These are phyloP conservation scores for Amauroascus verrucosus DNA, from an alignment of 2,329 filamentous ascomycete genomes.

Conservation along the genomic window DNA sequence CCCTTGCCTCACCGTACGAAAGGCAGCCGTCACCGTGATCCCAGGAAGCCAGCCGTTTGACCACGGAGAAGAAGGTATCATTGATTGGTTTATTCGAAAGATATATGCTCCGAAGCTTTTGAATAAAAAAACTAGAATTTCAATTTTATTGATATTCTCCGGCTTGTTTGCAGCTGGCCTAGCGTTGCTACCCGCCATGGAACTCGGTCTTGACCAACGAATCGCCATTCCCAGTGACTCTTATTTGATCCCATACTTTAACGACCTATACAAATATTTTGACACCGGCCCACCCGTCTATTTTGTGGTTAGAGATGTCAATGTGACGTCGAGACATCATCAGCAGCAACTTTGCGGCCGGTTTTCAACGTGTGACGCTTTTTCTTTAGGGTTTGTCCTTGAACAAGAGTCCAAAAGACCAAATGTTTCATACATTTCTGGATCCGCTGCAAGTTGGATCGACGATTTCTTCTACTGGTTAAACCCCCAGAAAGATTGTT, in stretches of 20 bases:
- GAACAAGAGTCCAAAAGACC: conserved; percentile 90
- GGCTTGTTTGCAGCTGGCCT: conserved; percentile 78
- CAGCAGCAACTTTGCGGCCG: conserved; percentile 84
- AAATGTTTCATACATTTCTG: conserved; percentile 75
- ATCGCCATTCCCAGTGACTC: conserved; percentile 90
- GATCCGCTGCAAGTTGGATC: conserved; percentile 87
- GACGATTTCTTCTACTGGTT: conserved; percentile 96
- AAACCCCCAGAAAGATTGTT: conserved; percentile 75
- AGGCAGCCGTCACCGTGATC: conserved; percentile 55
- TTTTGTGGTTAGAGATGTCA: conserved; percentile 76
- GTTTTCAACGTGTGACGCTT: conserved; percentile 76
- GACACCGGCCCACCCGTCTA: conserved; percentile 89
- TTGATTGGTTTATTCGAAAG: conserved; percentile 85
- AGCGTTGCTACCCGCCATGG: conserved; percentile 70
- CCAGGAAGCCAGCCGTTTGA: conserved; percentile 60
- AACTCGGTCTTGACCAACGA: conserved; percentile 85
- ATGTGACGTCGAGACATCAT: conserved; percentile 61
- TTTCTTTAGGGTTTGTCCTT: conserved; percentile 77
- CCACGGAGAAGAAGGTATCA: conserved; percentile 66
- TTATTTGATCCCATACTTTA: conserved; percentile 92
- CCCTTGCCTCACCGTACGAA: conserved; percentile 73
- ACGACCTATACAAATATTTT: conserved; percentile 88
- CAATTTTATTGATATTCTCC: conserved; percentile 69
- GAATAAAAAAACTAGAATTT: conserved; percentile 66
- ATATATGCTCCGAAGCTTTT: conserved; percentile 75